A percentile compares a stretch with the other conserved stretches of the same genome.
Evolutionary conservation across 129 eudicot species (phyloP).

Genomic region (Erigeron canadensis): DNA sequence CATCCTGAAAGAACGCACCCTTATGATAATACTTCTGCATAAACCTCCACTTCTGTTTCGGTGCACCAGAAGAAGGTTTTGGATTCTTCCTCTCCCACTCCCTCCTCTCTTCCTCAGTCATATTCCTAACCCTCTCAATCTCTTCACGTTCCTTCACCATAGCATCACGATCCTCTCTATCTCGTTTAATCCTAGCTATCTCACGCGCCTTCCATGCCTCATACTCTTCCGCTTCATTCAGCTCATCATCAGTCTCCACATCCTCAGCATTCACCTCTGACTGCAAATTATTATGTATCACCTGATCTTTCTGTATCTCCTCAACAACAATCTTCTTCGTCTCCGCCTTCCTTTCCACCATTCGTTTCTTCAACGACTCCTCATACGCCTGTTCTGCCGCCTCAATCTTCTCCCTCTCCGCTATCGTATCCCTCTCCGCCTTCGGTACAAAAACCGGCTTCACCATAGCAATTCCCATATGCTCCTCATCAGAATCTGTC

Average conservation of each 20-base stretch:
- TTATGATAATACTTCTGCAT: conserved; percentile 99
- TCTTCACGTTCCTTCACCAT: conserved; percentile 88
- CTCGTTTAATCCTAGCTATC: conserved; percentile 93
- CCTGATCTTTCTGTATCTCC: conserved; percentile 70
- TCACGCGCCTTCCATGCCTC: conserved; percentile 92
- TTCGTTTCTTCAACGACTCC: conserved; percentile 63
- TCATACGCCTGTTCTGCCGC: conserved; percentile 73
- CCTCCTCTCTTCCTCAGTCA: conserved; percentile 98
- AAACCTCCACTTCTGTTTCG: conserved; percentile 86
- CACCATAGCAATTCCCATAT: conserved; percentile 65
- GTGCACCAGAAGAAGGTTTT: conserved; percentile 37
- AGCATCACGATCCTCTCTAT: conserved; percentile 90
- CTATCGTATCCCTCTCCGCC: conserved; percentile 89
- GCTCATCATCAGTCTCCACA: conserved; percentile 87
- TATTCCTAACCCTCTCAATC: conserved; percentile 87
- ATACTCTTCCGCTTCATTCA: conserved; percentile 89
- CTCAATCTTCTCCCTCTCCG: conserved; percentile 83
- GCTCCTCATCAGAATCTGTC: conserved; percentile 90
- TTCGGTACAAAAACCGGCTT: conserved; percentile 96
- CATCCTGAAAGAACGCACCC: conserved; percentile 89
- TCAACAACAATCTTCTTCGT: conserved; percentile 83
- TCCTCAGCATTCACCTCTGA: conserved; percentile 72
- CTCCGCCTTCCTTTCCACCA: conserved; percentile 71
- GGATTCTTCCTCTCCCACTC: conserved; percentile 98
- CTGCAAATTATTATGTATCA: conserved; percentile 69